These are phyloP conservation scores for Rubus idaeus DNA, from an alignment of 306 rosid species.

Conservation along the genomic window DNA sequence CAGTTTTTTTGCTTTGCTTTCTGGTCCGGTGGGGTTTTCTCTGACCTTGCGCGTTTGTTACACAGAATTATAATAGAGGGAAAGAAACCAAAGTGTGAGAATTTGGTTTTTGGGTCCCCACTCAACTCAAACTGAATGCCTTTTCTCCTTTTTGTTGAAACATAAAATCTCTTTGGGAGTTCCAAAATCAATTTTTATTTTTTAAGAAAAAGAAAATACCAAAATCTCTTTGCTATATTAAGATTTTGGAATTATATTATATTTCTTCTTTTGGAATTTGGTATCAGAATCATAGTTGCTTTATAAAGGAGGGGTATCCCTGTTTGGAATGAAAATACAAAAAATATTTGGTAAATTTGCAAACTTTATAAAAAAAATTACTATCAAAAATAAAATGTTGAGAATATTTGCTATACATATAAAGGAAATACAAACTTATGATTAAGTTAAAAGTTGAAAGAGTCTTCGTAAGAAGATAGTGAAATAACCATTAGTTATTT, in stretches of 20 bases:
- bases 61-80: constrained; percentile 18
- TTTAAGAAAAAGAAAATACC: background rate
- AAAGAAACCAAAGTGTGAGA: constrained; percentile 8
- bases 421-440: no score
- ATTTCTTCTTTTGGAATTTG: background rate
- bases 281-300: background rate
- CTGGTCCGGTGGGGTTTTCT: constrained; percentile 35
- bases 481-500: no score
- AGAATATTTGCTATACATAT: no score
- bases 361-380: no score
- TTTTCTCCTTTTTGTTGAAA: background rate
- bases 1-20: constrained; percentile 6
- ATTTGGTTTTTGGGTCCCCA: constrained; percentile 19
- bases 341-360: background rate
- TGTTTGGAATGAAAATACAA: background rate
- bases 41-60: constrained; percentile 40
- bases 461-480: no score
- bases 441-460: no score
- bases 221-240: background rate
- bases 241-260: background rate
- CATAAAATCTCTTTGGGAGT: background rate
- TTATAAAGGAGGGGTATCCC: background rate
- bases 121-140: background rate
- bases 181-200: background rate
- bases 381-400: no score